phyloP scores from a whole-genome alignment of 306 rosid genomes.

The Hylodesmum podocarpum region DNA sequence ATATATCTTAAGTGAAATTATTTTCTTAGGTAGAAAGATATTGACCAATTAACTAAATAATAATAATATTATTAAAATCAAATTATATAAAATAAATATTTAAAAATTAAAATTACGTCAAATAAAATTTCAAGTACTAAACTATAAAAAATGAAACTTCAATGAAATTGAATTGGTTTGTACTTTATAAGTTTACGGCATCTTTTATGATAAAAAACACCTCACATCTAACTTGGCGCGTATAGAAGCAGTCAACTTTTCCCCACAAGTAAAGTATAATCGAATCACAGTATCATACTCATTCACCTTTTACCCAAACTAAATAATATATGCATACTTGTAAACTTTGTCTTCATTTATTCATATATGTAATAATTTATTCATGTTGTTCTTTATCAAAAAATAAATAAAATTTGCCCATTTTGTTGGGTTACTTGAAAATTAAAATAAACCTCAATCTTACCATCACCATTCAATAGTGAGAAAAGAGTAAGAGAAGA shows the following conservation, averaged over 20 bases:
- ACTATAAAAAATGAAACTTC: too few relatives aligned
- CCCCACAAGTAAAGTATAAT: not conserved
- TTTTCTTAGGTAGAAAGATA: too few relatives aligned
- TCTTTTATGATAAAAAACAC: not conserved
- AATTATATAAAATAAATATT: too few relatives aligned
- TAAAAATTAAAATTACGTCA: too few relatives aligned
- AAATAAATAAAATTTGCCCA: too few relatives aligned
- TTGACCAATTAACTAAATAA: too few relatives aligned
- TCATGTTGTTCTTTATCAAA: too few relatives aligned
- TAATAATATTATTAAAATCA: too few relatives aligned
- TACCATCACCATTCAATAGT: slow-evolving; percentile 17
- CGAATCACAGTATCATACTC: not conserved
- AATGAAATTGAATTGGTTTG: too few relatives aligned
- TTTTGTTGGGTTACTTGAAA: not conserved
- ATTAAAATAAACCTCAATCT: slow-evolving; percentile 10
- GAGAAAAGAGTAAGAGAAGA: not conserved
- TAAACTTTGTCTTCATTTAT: not conserved
- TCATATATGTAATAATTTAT: not conserved
- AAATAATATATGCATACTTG: not conserved
- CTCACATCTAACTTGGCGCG: not conserved
- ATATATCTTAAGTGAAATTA: too few relatives aligned
- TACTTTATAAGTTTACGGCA: too few relatives aligned
- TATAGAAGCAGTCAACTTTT: not conserved
- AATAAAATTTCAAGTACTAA: too few relatives aligned
- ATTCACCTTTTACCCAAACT: not conserved